Conservation (phyloP, 371 early-diverging fungal genomes). For the Mucor ambiguus region DNA sequence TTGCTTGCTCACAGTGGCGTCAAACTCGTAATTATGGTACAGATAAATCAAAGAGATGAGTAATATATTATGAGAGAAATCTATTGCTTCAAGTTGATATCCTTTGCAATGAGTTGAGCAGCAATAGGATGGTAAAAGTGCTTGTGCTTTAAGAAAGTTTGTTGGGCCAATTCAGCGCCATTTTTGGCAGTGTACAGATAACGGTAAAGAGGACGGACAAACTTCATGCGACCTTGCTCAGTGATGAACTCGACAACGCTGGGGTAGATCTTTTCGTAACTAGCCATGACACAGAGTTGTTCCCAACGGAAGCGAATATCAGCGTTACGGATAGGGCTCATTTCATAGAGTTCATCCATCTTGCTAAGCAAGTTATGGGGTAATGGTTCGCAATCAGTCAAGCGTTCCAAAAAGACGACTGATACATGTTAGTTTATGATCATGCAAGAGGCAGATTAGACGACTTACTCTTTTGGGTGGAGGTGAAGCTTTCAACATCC, state of each 20-base stretch:
- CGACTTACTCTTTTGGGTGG: slow-evolving; percentile 73
- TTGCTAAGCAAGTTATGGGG: slow-evolving; percentile 61
- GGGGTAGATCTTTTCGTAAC: slow-evolving; percentile 77
- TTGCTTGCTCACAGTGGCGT: not conserved
- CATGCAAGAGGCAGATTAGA: not conserved
- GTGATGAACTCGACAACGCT: slow-evolving; percentile 79
- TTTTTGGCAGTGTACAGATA: slow-evolving; percentile 62
- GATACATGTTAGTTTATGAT: not conserved
- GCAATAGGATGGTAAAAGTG: slow-evolving; percentile 96
- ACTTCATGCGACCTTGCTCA: slow-evolving; percentile 96
- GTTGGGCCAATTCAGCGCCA: slow-evolving; percentile 76
- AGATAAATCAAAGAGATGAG: not conserved
- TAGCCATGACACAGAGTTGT: slow-evolving; percentile 75
- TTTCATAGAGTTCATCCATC: slow-evolving; percentile 76
- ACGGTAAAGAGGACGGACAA: slow-evolving; percentile 82
- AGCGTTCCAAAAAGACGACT: slow-evolving; percentile 84
- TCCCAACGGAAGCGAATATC: slow-evolving; percentile 93
- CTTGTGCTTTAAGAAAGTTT: slow-evolving; percentile 79
- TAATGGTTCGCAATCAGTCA: slow-evolving; percentile 72
- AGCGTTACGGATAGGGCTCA: slow-evolving; percentile 74
- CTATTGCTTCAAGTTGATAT: slow-evolving; percentile 65
- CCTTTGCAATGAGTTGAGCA: slow-evolving; percentile 78
- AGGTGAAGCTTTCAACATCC: slow-evolving; percentile 68
- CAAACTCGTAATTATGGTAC: not conserved
- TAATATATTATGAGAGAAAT: not conserved